A percentile compares a stretch with the other conserved stretches of the same genome.
Evolutionary conservation across 257 asterid species (phyloP).

Genomic region (Lantana camara): DNA sequence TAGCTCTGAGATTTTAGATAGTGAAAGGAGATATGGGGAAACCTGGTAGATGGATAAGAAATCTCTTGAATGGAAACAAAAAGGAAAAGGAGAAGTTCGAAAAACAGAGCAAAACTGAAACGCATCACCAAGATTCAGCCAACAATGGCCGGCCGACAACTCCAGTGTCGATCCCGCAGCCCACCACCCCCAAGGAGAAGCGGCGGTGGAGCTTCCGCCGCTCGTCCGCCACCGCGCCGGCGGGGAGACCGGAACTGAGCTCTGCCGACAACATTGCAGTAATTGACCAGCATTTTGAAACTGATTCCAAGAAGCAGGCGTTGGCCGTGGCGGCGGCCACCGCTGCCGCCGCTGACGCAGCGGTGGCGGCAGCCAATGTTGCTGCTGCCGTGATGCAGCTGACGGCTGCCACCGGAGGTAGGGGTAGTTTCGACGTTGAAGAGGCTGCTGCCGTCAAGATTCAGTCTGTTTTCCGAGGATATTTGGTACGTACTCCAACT

Average conservation of each 20-base stretch:
- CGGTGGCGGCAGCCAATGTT: constrained; percentile 69
- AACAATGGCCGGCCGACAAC: constrained; percentile 42
- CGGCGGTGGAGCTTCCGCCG: constrained; percentile 96
- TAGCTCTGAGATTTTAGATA: constrained; percentile 24
- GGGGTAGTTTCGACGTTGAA: constrained; percentile 37
- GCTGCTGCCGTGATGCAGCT: constrained; percentile 72
- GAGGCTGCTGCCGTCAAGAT: constrained; percentile 74
- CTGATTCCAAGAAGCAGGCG: constrained; percentile 57
- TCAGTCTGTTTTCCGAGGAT: constrained; percentile 74
- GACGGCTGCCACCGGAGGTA: constrained; percentile 39
- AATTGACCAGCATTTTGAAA: constrained; percentile 32
- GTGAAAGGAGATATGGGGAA: constrained; percentile 80
- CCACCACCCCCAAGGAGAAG: constrained; percentile 77
- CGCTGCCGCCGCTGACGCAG: constrained; percentile 74
- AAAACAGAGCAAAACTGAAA: constrained; percentile 32
- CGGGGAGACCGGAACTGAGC: constrained; percentile 38
- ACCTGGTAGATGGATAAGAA: constrained; percentile 82
- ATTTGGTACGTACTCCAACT: constrained; percentile 53
- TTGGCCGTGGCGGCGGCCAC: constrained; percentile 70
- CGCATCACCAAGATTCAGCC: constrained; percentile 11
- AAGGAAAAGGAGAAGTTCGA: constrained; percentile 42
- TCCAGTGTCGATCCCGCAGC: constrained; percentile 48
- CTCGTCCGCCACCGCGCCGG: constrained; percentile 72
- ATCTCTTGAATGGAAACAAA: constrained; percentile 65
- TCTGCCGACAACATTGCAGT: constrained; percentile 25